phyloP scores from a whole-genome alignment of 2,329 filamentous ascomycete species.

The Alternaria metachromatica region DNA sequence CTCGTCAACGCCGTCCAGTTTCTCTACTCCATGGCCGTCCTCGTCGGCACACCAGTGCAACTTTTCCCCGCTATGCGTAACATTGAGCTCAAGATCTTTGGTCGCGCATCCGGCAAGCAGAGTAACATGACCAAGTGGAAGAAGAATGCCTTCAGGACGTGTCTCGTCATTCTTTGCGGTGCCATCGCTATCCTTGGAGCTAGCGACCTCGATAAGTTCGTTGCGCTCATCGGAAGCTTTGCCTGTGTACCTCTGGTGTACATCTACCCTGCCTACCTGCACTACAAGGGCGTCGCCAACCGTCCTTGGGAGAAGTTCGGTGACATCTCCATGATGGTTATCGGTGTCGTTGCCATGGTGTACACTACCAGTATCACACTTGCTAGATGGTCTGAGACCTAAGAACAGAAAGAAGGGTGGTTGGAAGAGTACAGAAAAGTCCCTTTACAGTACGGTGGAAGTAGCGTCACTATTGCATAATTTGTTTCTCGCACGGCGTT shows the following conservation, averaged over 20 bases:
- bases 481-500: conserved; percentile 4
- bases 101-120: conserved; percentile 70
- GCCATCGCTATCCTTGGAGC: conserved; percentile 69
- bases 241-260: conserved; percentile 79
- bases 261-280: conserved; percentile 75
- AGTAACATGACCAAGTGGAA: conserved; percentile 73
- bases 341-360: conserved; percentile 74
- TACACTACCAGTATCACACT: conserved; percentile 73
- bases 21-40: conserved; percentile 74
- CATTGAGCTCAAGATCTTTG: conserved; percentile 71
- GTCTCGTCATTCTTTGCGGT: conserved; percentile 65
- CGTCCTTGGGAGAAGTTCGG: conserved; percentile 62
- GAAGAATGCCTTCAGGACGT: conserved; percentile 71
- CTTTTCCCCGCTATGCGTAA: conserved; percentile 77
- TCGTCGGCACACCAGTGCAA: conserved; percentile 77
- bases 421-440: not conserved
- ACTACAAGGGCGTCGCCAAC: conserved; percentile 70
- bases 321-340: conserved; percentile 67
- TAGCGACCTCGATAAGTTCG: conserved; percentile 75
- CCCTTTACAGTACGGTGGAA: not conserved
- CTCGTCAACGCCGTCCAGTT: conserved; percentile 80
- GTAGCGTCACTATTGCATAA: conserved; percentile 1
- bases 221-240: conserved; percentile 74
- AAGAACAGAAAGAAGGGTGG: not conserved
- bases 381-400: conserved; percentile 37